Base-by-base conservation (phyloP, 176 grass and related monocot genomes). In the Aegilops sharonensis region DNA sequence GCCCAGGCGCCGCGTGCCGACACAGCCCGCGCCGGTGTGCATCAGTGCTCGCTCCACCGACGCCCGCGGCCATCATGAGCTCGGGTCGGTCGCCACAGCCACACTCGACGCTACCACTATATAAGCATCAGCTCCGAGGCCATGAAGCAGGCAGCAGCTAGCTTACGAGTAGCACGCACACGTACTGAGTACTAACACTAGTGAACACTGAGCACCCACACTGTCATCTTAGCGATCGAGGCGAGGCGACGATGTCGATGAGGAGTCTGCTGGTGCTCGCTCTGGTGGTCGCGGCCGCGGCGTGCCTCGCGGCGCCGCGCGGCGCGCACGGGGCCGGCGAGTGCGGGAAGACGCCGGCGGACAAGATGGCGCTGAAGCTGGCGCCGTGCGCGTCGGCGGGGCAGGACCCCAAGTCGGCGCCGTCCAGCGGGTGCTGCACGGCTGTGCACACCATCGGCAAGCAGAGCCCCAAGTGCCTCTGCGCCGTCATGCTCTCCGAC, bases 401-500 rank as follows among this genome's bases (percentile, higher is more conserved):
- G 74, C 47, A 81, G 83, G 50, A 95, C 35, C 80, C 88, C 2
- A 45, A 69, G 0, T 83, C 88, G 37, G 52, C 21, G 30, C 78
- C 84, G 48, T 91, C 91, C 43, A 69, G 15, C 54, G 61, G 36
- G 1, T 93, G 93, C 83, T 95, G 93, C 88, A 20, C 37, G 3
- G 79, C 84, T 24, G 93, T 95, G 45, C 93, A 89, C 48, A 85
- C 36, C 56, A 82, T 95, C 52, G 93, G 88, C 25, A 90, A 83
- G 88, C 90, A 87, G 73, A 92, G 87, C 67, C 91, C 93, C 23
- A 9, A 81, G 76, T 95, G 93, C 86, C 84, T 93, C 18, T 95
- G 93, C 78, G 93, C 91, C 75, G 88, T 95, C 60, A 87, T 95
- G 85, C 86, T 95, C 40, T 95, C 93, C 40, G 82, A 80, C 32